phyloP scores from a whole-genome alignment of 148 eudicot genomes.

The Gaultheria prostrata region DNA sequence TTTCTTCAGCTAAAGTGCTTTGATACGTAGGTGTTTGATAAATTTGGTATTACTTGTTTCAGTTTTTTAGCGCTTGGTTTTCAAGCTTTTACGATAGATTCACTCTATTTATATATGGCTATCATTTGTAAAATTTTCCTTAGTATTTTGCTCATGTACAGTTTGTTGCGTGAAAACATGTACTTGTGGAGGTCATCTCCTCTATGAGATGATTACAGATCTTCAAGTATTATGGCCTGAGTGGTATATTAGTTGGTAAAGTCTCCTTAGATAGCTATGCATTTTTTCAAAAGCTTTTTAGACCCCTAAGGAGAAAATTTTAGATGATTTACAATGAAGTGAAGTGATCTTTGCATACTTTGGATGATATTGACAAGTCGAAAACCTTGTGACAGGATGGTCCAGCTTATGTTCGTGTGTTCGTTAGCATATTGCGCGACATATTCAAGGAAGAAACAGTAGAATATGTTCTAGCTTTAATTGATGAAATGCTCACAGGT shows the following conservation, averaged over 20 bases:
- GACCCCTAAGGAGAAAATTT: background rate
- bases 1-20: constrained; percentile 4
- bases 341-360: constrained; percentile 10
- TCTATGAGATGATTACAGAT: background rate
- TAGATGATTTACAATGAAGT: background rate
- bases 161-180: background rate
- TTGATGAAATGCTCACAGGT: constrained; percentile 96
- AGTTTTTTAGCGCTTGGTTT: background rate
- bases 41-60: background rate
- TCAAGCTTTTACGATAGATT: constrained; percentile 25
- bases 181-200: background rate
- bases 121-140: background rate
- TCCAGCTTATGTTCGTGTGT: constrained; percentile 73
- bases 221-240: background rate
- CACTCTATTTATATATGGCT: background rate
- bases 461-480: constrained; percentile 86
- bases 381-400: constrained; percentile 72
- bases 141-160: background rate
- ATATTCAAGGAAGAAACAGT: constrained; percentile 94
- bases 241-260: background rate
- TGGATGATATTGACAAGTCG: constrained; percentile 15
- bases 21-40: background rate
- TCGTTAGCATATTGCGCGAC: constrained; percentile 82
- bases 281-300: background rate
- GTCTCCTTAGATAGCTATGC: background rate